A percentile compares a stretch with the other conserved stretches of the same genome.
These are phyloP conservation scores for Baudoinia panamericana DNA, from an alignment of 495 filamentous ascomycete species.

Conservation along the genomic window DNA sequence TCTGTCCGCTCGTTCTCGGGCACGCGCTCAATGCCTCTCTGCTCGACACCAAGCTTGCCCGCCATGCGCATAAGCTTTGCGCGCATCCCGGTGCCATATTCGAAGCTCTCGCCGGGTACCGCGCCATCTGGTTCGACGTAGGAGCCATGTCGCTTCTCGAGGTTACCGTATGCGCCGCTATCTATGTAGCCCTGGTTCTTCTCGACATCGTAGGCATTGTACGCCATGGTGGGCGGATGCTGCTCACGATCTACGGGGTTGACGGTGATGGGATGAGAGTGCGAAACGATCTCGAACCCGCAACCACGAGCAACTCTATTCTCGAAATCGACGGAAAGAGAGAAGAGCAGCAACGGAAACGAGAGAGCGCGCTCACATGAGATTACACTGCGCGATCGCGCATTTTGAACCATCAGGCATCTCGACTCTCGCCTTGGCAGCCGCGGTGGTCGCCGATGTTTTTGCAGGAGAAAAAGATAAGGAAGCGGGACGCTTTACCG, in stretches of 20 bases:
- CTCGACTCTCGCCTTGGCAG: no score
- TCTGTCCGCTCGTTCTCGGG: constrained; percentile 60
- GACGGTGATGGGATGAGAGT: background rate
- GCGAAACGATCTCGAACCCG: constrained; percentile 1
- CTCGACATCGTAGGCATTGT: constrained; percentile 18
- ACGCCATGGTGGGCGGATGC: constrained; percentile 2
- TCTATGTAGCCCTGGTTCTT: constrained; percentile 17
- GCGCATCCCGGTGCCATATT: constrained; percentile 45
- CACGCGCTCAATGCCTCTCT: constrained; percentile 70
- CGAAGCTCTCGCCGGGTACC: constrained; percentile 48
- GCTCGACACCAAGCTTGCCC: constrained; percentile 58
- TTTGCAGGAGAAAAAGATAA: no score
- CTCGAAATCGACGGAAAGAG: no score
- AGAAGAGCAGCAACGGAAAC: no score
- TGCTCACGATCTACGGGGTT: background rate
- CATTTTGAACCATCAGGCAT: no score
- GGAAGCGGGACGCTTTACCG: no score
- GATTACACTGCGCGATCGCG: no score
- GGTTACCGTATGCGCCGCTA: constrained; percentile 3
- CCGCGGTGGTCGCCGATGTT: no score
- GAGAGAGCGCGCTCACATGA: no score
- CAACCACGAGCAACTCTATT: background rate
- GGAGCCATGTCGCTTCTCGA: constrained; percentile 14
- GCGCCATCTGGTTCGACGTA: constrained; percentile 36
- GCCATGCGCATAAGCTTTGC: constrained; percentile 59